Percentiles rank a stretch among this genome's conserved stretches.
Conservation (phyloP, 495 filamentous ascomycete genomes). For the Xylaria castorea region DNA sequence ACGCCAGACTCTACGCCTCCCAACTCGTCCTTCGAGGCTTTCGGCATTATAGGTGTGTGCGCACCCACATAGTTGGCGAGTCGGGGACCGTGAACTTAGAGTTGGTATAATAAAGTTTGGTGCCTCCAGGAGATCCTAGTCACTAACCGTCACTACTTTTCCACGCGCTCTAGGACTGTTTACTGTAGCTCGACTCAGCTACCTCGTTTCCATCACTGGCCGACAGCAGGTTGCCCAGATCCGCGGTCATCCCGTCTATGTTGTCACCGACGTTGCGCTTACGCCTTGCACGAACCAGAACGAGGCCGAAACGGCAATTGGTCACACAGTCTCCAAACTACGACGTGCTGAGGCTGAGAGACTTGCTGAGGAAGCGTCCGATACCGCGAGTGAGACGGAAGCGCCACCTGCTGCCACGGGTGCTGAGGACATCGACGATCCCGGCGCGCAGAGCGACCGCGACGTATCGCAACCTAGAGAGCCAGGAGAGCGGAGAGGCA, state of each 20-base stretch:
- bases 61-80: background rate
- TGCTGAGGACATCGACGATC: conserved; percentile 43
- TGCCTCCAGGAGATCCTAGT: conserved; percentile 3
- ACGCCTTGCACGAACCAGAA: conserved; percentile 80
- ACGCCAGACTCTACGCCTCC: conserved; percentile 42
- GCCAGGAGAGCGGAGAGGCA: conserved; percentile 50
- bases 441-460: conserved; percentile 39
- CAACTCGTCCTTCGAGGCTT: conserved; percentile 68
- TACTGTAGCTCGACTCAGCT: conserved; percentile 74
- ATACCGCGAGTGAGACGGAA: conserved; percentile 50
- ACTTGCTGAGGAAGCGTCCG: conserved; percentile 44
- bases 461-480: conserved; percentile 32
- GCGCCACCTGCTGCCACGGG: conserved; percentile 32
- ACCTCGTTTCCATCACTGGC: conserved; percentile 81
- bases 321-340: conserved; percentile 63
- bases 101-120: background rate
- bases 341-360: conserved; percentile 40
- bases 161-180: conserved; percentile 65
- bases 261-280: conserved; percentile 82
- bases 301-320: conserved; percentile 75
- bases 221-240: conserved; percentile 89
- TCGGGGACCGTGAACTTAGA: background rate
- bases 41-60: conserved; percentile 83
- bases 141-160: conserved; percentile 14
- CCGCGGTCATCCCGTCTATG: conserved; percentile 80